Conservation (phyloP, 2,329 filamentous ascomycete species). For the Exserohilum turcica region DNA sequence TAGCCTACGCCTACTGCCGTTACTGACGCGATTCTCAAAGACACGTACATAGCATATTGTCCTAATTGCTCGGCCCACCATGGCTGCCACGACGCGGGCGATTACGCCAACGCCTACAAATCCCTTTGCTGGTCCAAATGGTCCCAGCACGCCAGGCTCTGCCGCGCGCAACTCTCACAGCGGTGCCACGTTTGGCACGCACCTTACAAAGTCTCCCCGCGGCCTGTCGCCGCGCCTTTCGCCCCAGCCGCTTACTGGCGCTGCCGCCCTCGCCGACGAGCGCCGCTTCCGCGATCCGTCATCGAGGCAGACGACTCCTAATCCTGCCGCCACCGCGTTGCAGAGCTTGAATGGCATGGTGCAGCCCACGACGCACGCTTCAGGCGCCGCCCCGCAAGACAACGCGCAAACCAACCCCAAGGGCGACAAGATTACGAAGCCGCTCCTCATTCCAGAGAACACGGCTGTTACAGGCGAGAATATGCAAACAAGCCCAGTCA, state of each 20-base stretch:
- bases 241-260: constrained; percentile 53
- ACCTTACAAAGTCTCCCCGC: constrained; percentile 51
- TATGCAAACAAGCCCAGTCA: constrained; percentile 59
- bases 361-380: constrained; percentile 40
- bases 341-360: constrained; percentile 51
- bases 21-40: constrained; percentile 19
- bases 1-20: neutral
- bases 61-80: constrained; percentile 23
- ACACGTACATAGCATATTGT: constrained; percentile 2
- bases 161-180: constrained; percentile 32
- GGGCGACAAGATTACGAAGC: constrained; percentile 54
- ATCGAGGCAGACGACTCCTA: constrained; percentile 55
- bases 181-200: constrained; percentile 42
- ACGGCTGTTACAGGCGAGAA: constrained; percentile 47
- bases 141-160: constrained; percentile 49
- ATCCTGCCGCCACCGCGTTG: constrained; percentile 53
- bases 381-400: constrained; percentile 51
- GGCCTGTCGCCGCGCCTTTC: constrained; percentile 49
- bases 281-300: constrained; percentile 51
- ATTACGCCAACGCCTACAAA: constrained; percentile 51
- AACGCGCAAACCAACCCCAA: constrained; percentile 56
- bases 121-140: constrained; percentile 47
- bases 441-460: constrained; percentile 56
- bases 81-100: constrained; percentile 53
- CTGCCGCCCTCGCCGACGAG: constrained; percentile 56